These are phyloP conservation scores for Colletotrichum graminicola DNA, from an alignment of 2,329 filamentous ascomycete species.

Conservation along the genomic window DNA sequence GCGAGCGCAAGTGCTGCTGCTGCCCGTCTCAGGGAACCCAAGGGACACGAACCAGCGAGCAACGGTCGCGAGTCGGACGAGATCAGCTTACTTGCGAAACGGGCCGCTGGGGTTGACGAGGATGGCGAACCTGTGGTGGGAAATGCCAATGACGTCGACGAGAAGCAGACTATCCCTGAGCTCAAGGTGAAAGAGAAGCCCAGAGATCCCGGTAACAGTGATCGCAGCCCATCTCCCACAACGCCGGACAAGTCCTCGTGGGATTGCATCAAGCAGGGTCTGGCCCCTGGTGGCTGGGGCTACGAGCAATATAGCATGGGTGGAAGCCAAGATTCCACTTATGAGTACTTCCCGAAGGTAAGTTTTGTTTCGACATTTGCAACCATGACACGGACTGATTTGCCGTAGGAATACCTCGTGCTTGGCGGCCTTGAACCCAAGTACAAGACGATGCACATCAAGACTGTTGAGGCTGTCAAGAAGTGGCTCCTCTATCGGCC, in stretches of 20 bases:
- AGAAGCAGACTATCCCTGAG: conserved; percentile 21
- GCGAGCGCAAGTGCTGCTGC: conserved; percentile 43
- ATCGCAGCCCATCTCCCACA: conserved; percentile 28
- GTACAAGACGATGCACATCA: conserved; percentile 80
- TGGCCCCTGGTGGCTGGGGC: conserved; percentile 62
- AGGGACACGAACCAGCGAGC: conserved; percentile 44
- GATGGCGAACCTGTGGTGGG: conserved; percentile 48
- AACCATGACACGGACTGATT: conserved; percentile 40
- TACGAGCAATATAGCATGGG: conserved; percentile 70
- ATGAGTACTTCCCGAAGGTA: conserved; percentile 75
- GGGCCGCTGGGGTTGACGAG: conserved; percentile 44
- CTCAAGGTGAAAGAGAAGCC: conserved; percentile 32
- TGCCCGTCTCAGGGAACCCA: conserved; percentile 43
- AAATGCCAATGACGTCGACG: conserved; percentile 19
- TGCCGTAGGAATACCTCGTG: conserved; percentile 74
- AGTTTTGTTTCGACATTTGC: neutral
- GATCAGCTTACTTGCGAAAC: conserved; percentile 3
- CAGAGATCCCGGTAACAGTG: conserved; percentile 22
- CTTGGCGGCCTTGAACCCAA: conserved; percentile 80
- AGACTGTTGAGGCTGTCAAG: conserved; percentile 75
- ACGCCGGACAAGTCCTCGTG: conserved; percentile 33
- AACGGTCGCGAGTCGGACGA: conserved; percentile 23
- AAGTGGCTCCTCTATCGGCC: conserved; percentile 83
- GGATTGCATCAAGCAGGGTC: conserved; percentile 69
- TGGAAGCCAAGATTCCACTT: conserved; percentile 76